Base-by-base conservation (phyloP, 768 basidiomycete genomes). In the Mycena sanguinolenta region DNA sequence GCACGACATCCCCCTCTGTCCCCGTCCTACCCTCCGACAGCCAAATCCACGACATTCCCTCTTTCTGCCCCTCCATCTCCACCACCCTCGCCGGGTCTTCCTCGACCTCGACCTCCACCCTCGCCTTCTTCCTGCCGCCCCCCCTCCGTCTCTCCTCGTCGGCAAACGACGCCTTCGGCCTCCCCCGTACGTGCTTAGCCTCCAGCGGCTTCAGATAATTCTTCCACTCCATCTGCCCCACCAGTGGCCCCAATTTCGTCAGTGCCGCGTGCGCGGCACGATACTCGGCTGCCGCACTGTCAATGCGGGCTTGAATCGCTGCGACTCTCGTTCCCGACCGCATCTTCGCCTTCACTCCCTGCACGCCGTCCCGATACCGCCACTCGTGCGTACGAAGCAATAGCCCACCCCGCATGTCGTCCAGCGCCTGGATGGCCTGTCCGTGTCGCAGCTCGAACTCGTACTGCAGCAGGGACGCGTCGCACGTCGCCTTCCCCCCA, bases 201-300 rank as follows among this genome's bases (percentile, higher is more conserved):
- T 25, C 27, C 32, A 62, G 49, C 23, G 21, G 30, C 61, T 38
- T 36, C 27, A 62, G 9, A 13, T 62, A 46, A 28, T 1, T 4
- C 49, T 62, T 16, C 61, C 61, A 62, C 32, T 52, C 61, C 12
- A 14, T 25, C 0, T 23, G 61, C 32, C 28, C 38, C 61, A 62
- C 34, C 61, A 62, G 0, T 1, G 13, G 12, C 3, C 61, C 34
- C 1, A 62, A 23, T 23, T 30, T 21, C 23, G 19, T 32, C 17
- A 62, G 23, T 12, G 49, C 60, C 25, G 49, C 21, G 23, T 13
- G 13, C 13, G 49, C 49, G 0, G 34, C 49, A 16, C 49, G 34
- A n/a, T 62, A 62, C n/a, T 62, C 61, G 7, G 23, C 32, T n/a
- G n/a, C 49, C 0, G 61, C 49, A 16, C 42, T 14, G 5, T 52